Evolutionary conservation across 495 filamentous ascomycete genomes (phyloP).

Genomic region (Elaphomyces granulatus): DNA sequence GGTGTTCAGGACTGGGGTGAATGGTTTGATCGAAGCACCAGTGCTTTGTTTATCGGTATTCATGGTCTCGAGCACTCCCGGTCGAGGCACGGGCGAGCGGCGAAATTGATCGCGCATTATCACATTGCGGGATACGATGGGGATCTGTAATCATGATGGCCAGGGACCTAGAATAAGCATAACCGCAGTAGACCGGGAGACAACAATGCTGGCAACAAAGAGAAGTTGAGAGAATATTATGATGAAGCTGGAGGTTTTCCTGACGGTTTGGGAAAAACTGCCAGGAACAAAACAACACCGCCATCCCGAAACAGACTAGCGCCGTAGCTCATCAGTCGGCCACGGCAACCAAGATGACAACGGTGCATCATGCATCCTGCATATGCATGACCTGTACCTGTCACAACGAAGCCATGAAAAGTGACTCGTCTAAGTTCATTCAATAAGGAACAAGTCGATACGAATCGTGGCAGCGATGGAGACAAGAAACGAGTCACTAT

Average conservation of each 20-base stretch:
- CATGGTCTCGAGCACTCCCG: conserved; percentile 27
- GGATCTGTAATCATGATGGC: conserved; percentile 21
- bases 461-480: too few species aligned
- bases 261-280: too few species aligned
- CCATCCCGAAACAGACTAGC: conserved; percentile 10
- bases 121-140: conserved; percentile 26
- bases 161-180: conserved; percentile 5
- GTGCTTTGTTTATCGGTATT: conserved; percentile 39
- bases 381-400: too few species aligned
- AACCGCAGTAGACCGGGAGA: conserved; percentile 5
- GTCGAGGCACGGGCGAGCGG: conserved; percentile 11
- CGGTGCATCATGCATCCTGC: too few species aligned
- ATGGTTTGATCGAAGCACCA: conserved; percentile 31
- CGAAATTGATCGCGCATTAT: conserved; percentile 21
- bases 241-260: background rate
- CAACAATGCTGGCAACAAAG: too few species aligned
- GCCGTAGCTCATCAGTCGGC: too few species aligned
- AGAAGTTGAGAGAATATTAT: too few species aligned
- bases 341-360: too few species aligned
- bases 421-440: too few species aligned
- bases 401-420: too few species aligned
- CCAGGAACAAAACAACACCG: background rate
- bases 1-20: conserved; percentile 36
- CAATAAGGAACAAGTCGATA: too few species aligned
- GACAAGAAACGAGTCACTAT: too few species aligned